Evolutionary conservation across 148 eudicot genomes (phyloP).

Genomic region (Diospyros lotus): DNA sequence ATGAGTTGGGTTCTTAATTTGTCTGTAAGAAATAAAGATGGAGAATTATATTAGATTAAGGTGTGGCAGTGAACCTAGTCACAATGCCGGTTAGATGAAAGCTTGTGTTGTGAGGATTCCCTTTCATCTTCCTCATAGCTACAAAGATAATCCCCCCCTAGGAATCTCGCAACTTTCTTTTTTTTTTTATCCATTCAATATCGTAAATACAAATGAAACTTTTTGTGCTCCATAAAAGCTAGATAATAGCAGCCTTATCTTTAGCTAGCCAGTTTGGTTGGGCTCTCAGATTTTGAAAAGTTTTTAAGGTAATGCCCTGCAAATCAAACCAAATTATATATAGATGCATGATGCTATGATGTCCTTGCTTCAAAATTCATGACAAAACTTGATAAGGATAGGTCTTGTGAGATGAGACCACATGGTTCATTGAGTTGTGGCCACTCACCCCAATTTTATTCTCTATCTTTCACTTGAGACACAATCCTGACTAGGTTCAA

Average conservation of each 20-base stretch:
- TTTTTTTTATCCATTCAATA: no score
- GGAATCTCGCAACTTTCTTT: background rate
- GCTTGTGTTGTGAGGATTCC: background rate
- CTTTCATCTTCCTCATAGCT: background rate
- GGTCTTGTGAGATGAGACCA: background rate
- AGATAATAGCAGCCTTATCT: no score
- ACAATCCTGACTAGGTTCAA: background rate
- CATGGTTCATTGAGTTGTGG: background rate
- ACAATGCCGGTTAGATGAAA: slow-evolving; percentile 1
- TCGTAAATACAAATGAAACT: no score
- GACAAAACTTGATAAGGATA: background rate
- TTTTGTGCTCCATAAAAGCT: no score
- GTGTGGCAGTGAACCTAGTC: background rate
- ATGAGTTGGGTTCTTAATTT: background rate
- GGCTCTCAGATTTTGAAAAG: no score
- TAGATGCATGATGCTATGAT: background rate
- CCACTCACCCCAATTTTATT: background rate
- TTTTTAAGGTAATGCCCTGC: background rate
- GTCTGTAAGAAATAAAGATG: background rate
- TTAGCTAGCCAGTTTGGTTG: no score
- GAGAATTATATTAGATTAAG: background rate
- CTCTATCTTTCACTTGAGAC: background rate
- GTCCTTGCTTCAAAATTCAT: background rate
- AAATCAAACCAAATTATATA: background rate
- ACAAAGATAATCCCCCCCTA: background rate